Conservation (phyloP, 345 rosid species). For the Salix caprea region DNA sequence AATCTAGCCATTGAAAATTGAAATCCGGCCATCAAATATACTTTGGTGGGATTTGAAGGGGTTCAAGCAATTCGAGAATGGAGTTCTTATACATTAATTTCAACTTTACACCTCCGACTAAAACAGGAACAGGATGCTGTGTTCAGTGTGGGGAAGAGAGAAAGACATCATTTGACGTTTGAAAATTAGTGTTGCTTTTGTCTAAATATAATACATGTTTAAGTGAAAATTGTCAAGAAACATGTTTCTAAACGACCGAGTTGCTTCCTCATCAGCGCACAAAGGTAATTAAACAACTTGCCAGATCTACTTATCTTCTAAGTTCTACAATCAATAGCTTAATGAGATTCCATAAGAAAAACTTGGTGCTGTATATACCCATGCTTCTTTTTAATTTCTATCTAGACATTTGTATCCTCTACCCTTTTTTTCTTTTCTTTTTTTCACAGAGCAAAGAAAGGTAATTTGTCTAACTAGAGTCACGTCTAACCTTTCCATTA, state of each 20-base stretch:
- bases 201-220: neutral
- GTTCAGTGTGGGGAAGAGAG: neutral
- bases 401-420: neutral
- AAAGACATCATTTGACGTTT: neutral
- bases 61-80: neutral
- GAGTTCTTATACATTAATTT: too few species aligned
- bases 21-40: neutral
- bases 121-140: neutral
- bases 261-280: slow-evolving; percentile 2
- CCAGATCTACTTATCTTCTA: slow-evolving; percentile 32
- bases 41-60: neutral
- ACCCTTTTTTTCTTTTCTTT: neutral
- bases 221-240: slow-evolving; percentile 6
- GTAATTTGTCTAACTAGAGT: neutral
- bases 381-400: neutral
- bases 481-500: neutral
- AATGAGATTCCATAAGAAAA: slow-evolving; percentile 11
- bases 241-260: neutral
- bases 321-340: slow-evolving; percentile 7
- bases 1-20: neutral
- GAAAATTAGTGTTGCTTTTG: neutral
- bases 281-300: slow-evolving; percentile 18
- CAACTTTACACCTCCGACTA: too few species aligned
- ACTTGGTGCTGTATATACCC: neutral
- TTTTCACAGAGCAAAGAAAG: neutral